Percentiles rank a stretch among this genome's conserved stretches.
Evolutionary conservation across 1,284 basidiomycete genomes (phyloP).

Genomic region (Leccinum fallax): DNA sequence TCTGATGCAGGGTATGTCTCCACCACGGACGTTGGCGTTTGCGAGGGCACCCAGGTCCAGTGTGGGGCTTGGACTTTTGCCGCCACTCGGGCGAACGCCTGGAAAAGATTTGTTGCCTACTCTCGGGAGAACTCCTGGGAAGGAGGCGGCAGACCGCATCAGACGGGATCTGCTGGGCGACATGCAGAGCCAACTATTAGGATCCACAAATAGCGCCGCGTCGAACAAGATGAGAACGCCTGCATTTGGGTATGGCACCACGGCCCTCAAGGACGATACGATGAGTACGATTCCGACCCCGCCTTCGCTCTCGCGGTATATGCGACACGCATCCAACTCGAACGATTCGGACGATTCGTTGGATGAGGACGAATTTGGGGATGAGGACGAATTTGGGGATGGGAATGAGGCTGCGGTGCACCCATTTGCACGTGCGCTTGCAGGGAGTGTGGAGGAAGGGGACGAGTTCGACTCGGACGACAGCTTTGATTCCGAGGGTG

Average conservation of each 20-base stretch:
- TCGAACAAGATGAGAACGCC: conserved; percentile 29
- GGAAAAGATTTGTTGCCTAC: conserved; percentile 54
- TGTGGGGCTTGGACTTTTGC: conserved; percentile 50
- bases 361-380: conserved; percentile 42
- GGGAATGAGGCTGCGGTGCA: conserved; percentile 46
- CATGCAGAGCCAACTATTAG: conserved; percentile 38
- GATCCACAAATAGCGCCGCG: conserved; percentile 13
- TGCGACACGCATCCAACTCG: conserved; percentile 38
- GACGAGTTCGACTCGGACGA: conserved; percentile 50
- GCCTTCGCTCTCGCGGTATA: conserved; percentile 67
- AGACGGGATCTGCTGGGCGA: conserved; percentile 60
- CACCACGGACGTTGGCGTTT: conserved; percentile 84
- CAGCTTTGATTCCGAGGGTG: conserved; percentile 45
- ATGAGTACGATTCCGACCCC: conserved; percentile 67
- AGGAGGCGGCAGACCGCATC: conserved; percentile 69
- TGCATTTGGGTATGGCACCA: conserved; percentile 25
- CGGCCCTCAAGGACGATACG: conserved; percentile 48
- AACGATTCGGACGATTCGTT: conserved; percentile 52
- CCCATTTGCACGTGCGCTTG: conserved; percentile 50
- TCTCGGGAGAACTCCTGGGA: conserved; percentile 62
- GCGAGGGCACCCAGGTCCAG: conserved; percentile 66
- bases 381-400: conserved; percentile 41
- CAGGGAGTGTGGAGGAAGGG: conserved; percentile 44
- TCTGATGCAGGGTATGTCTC: conserved; percentile 72
- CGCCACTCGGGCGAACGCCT: conserved; percentile 61